A percentile compares a stretch with the other conserved stretches of the same genome.
Evolutionary conservation across 768 basidiomycete species (phyloP).

Genomic region (Boletus coccyginus): DNA sequence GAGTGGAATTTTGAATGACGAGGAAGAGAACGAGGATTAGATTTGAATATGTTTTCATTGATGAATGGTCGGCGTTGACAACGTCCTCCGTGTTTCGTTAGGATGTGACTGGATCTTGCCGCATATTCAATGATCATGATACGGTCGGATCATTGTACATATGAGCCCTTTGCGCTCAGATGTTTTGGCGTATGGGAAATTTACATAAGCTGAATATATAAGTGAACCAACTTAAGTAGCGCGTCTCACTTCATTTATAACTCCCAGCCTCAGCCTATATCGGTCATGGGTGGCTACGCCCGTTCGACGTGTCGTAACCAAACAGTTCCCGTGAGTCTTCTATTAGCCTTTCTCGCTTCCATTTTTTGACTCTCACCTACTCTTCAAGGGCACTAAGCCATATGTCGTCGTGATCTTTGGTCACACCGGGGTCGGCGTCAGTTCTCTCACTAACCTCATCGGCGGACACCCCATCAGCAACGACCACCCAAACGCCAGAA

Average conservation of each 20-base stretch:
- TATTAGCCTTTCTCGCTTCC: background rate
- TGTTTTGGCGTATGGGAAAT: no score
- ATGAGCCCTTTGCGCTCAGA: no score
- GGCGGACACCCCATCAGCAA: constrained; percentile 15
- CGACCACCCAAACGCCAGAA: constrained; percentile 10
- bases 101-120: no score
- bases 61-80: no score
- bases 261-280: background rate
- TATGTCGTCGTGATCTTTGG: constrained; percentile 30
- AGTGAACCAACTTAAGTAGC: background rate
- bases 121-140: no score
- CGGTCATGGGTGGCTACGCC: background rate
- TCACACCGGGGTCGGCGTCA: constrained; percentile 27
- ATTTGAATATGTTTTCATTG: no score
- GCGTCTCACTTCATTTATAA: background rate
- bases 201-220: no score
- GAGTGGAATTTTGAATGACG: no score
- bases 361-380: background rate
- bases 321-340: constrained; percentile 2
- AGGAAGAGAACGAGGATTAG: no score
- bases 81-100: no score
- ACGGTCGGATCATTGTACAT: no score
- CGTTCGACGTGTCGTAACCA: background rate
- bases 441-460: constrained; percentile 30
- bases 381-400: constrained; percentile 2